Percentiles rank a stretch among this genome's conserved stretches.
Conservation (phyloP, 345 rosid genomes). For the Nephelium lappaceum region DNA sequence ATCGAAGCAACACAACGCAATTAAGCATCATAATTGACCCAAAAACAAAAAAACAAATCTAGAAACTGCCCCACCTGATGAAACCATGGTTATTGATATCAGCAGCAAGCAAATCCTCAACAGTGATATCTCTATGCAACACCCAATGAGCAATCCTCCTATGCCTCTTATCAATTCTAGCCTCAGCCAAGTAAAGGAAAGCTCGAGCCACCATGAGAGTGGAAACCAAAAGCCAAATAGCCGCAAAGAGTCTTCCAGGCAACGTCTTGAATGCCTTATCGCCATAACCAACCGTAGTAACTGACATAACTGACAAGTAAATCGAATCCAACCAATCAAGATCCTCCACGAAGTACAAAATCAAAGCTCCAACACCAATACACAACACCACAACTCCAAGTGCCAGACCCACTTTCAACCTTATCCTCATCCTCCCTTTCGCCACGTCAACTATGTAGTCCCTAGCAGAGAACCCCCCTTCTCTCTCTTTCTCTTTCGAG, state of each 20-base stretch:
- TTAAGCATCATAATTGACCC: not conserved
- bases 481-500: constrained; percentile 2
- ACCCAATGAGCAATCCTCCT: constrained; percentile 64
- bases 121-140: constrained; percentile 62
- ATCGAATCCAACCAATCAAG: constrained; percentile 61
- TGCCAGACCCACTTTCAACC: constrained; percentile 73
- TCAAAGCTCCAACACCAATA: constrained; percentile 55
- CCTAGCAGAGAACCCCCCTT: constrained; percentile 43
- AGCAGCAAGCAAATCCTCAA: constrained; percentile 67
- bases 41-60: not conserved
- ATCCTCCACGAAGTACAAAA: constrained; percentile 57
- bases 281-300: constrained; percentile 78
- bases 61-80: constrained; percentile 49
- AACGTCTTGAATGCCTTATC: constrained; percentile 67
- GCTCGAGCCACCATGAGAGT: constrained; percentile 80
- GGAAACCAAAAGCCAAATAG: constrained; percentile 67
- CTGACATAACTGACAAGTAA: constrained; percentile 81
- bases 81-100: constrained; percentile 68
- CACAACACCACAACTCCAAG: constrained; percentile 68
- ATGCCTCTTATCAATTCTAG: constrained; percentile 66
- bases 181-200: constrained; percentile 69
- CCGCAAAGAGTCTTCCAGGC: constrained; percentile 67
- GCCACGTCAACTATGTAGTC: constrained; percentile 62
- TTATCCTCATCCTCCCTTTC: constrained; percentile 82
- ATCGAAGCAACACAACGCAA: not conserved